phyloP scores from a whole-genome alignment of 1,284 basidiomycete species.

The Exsudoporus floridanus region DNA sequence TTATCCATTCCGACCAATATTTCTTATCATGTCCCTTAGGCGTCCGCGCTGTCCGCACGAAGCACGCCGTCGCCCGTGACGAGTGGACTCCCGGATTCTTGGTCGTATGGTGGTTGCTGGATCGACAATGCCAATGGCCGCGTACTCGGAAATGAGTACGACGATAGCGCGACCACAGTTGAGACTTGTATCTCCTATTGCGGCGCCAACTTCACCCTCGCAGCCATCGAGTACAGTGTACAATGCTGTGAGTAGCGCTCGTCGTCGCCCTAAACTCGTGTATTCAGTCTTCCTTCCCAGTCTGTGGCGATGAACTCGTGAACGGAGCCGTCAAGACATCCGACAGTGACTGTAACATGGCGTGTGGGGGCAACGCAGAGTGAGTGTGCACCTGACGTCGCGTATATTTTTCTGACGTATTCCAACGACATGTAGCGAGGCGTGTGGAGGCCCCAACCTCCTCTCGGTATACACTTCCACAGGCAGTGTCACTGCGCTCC shows the following conservation, averaged over 20 bases:
- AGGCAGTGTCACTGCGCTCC: constrained; percentile 49
- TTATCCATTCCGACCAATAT: not conserved
- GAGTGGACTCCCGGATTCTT: constrained; percentile 38
- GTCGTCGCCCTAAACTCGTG: no score
- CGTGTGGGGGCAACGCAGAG: constrained; percentile 53
- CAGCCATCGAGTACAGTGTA: constrained; percentile 44
- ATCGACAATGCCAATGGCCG: constrained; percentile 54
- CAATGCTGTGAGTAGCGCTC: constrained; percentile 56
- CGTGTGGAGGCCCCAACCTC: constrained; percentile 69
- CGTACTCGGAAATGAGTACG: constrained; percentile 40
- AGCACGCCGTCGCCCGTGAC: not conserved
- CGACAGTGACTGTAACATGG: constrained; percentile 61
- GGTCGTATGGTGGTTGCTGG: constrained; percentile 41
- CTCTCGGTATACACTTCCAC: constrained; percentile 65
- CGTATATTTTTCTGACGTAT: no score
- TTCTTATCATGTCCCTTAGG: constrained; percentile 12
- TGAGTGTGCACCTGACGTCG: no score
- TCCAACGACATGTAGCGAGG: constrained; percentile 43
- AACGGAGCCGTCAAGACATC: constrained; percentile 53
- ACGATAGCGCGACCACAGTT: constrained; percentile 40
- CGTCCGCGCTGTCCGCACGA: constrained; percentile 5
- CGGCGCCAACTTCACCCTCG: constrained; percentile 45
- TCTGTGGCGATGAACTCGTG: constrained; percentile 61
- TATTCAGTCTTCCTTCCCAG: constrained; percentile 34
- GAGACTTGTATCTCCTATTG: constrained; percentile 50